Evolutionary conservation across 2,329 filamentous ascomycete genomes (phyloP).

Genomic region (Calonectria multiphialidica): DNA sequence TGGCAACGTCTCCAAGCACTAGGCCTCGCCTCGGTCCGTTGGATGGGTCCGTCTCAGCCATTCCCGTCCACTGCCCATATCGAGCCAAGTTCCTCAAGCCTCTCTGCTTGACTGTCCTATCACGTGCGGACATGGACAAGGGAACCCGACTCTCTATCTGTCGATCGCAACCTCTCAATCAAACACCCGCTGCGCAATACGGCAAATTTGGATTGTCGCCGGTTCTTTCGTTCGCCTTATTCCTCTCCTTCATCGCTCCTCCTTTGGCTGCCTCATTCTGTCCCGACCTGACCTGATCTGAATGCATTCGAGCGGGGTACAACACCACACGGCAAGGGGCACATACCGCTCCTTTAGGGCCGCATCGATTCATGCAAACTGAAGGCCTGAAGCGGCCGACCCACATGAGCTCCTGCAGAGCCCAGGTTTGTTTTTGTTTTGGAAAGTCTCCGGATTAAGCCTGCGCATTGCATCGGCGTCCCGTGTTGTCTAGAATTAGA

Average conservation of each 20-base stretch:
- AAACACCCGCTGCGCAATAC: neutral
- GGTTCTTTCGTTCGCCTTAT: neutral
- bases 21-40: constrained; percentile 21
- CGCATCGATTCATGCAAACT: neutral
- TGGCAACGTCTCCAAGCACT: constrained; percentile 10
- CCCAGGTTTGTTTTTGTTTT: neutral
- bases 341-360: neutral
- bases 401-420: neutral
- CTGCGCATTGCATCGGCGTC: neutral
- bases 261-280: neutral
- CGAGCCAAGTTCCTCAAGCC: neutral
- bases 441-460: neutral
- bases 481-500: neutral
- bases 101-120: neutral
- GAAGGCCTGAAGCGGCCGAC: neutral
- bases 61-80: constrained; percentile 13
- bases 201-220: neutral
- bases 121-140: neutral
- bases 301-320: neutral
- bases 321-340: neutral
- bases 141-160: neutral
- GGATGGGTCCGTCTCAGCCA: constrained; percentile 12
- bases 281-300: neutral
- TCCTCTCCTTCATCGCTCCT: neutral
- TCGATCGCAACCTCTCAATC: neutral